These are phyloP conservation scores for Morella rubra DNA, from an alignment of 306 rosid genomes.

Conservation along the genomic window DNA sequence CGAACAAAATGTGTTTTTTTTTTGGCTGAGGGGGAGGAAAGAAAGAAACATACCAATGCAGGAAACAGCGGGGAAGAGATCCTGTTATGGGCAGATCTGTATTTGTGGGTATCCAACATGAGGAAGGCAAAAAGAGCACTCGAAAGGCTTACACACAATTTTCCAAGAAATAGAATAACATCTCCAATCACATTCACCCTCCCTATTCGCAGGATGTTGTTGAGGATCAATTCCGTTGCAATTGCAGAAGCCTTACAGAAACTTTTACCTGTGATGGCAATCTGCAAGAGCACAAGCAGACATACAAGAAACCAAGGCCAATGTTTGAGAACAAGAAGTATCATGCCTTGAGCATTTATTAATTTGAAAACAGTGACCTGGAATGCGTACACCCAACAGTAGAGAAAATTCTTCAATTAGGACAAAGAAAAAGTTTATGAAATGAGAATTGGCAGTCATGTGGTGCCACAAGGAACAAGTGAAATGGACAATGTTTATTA, in stretches of 20 bases:
- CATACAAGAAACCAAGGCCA: background rate
- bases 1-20: no score
- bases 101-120: conserved; percentile 87
- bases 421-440: background rate
- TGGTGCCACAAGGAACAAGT: background rate
- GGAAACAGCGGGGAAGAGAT: conserved; percentile 95
- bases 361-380: background rate
- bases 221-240: conserved; percentile 82
- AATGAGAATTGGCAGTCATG: background rate
- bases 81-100: conserved; percentile 75
- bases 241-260: conserved; percentile 76
- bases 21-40: background rate
- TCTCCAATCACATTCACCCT: conserved; percentile 95
- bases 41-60: conserved; percentile 65
- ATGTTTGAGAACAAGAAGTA: no score
- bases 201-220: conserved; percentile 87
- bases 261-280: conserved; percentile 89
- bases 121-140: conserved; percentile 89
- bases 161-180: conserved; percentile 90
- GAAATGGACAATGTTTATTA: background rate
- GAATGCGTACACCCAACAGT: background rate
- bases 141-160: conserved; percentile 87
- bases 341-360: no score
- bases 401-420: background rate
- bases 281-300: conserved; percentile 50